These are phyloP conservation scores for Zygotorulaspora chibaensis DNA, from an alignment of 805 yeast species.

Conservation along the genomic window DNA sequence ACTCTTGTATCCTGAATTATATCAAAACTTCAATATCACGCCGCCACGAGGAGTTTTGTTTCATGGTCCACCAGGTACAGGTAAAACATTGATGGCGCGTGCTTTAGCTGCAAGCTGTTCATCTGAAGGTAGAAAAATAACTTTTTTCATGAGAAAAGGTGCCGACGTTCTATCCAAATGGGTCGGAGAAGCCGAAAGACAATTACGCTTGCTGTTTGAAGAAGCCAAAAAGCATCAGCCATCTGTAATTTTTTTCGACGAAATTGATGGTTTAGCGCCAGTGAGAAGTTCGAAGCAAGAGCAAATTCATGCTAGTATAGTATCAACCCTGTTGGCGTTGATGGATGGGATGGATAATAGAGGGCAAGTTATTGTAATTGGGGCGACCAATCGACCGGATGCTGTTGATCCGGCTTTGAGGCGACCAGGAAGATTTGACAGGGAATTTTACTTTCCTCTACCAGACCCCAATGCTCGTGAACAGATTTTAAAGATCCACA, in stretches of 20 bases:
- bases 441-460: slow-evolving; percentile 93
- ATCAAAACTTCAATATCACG: slow-evolving; percentile 81
- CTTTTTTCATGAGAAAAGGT: slow-evolving; percentile 97
- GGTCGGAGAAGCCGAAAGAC: slow-evolving; percentile 99
- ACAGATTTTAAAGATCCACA: slow-evolving; percentile 78
- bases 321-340: slow-evolving; percentile 86
- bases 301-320: slow-evolving; percentile 96
- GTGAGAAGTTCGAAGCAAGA: slow-evolving; percentile 97
- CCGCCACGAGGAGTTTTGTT: slow-evolving; percentile 97
- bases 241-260: slow-evolving; percentile 92
- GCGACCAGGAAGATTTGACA: slow-evolving; percentile 94
- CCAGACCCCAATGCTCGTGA: slow-evolving; percentile 79
- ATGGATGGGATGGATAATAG: slow-evolving; percentile 99
- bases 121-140: slow-evolving; percentile 75
- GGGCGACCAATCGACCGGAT: slow-evolving; percentile 97
- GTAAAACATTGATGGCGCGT: slow-evolving; percentile 96
- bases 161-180: slow-evolving; percentile 96
- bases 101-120: slow-evolving; percentile 96
- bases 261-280: slow-evolving; percentile 97
- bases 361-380: slow-evolving; percentile 96
- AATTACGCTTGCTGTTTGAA: slow-evolving; percentile 82
- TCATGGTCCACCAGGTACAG: slow-evolving; percentile 99
- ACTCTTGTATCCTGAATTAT: slow-evolving; percentile 86
- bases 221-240: slow-evolving; percentile 97
- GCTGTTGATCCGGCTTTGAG: slow-evolving; percentile 97